A percentile compares a stretch with the other conserved stretches of the same genome.
These are phyloP conservation scores for Geosiphon pyriformis DNA, from an alignment of 192 early-diverging fungal genomes.

Conservation along the genomic window DNA sequence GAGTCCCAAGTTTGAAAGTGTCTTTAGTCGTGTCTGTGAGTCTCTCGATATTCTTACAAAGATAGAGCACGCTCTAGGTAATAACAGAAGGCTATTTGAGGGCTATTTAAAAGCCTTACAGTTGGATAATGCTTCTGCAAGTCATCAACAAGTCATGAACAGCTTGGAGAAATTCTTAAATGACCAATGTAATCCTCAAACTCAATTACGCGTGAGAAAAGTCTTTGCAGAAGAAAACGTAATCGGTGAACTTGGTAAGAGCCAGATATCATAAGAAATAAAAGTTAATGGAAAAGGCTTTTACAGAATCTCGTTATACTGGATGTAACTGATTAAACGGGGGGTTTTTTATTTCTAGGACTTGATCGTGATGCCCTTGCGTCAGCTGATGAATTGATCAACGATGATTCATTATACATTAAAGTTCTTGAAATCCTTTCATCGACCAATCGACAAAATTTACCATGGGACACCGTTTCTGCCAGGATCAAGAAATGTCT, in stretches of 20 bases:
- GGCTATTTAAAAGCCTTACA: conserved; percentile 36
- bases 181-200: conserved; percentile 21
- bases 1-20: conserved; percentile 15
- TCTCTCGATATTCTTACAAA: conserved; percentile 24
- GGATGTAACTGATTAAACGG: not conserved
- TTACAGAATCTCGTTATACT: not conserved
- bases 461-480: conserved; percentile 37
- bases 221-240: conserved; percentile 42
- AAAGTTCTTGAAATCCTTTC: conserved; percentile 37
- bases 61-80: conserved; percentile 28
- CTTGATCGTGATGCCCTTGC: conserved; percentile 27
- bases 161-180: conserved; percentile 37
- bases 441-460: conserved; percentile 37
- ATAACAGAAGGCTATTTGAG: conserved; percentile 30
- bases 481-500: conserved; percentile 28
- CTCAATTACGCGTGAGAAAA: conserved; percentile 28
- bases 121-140: conserved; percentile 38
- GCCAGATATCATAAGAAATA: not conserved
- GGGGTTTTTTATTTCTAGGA: conserved; percentile 20
- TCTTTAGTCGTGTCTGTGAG: conserved; percentile 18
- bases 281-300: not conserved
- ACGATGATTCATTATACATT: conserved; percentile 37
- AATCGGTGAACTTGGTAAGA: conserved; percentile 37
- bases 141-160: conserved; percentile 39
- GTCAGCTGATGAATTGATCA: conserved; percentile 28